Conservation (phyloP, 1,284 basidiomycete genomes). For the Puccinia brachypodii region DNA sequence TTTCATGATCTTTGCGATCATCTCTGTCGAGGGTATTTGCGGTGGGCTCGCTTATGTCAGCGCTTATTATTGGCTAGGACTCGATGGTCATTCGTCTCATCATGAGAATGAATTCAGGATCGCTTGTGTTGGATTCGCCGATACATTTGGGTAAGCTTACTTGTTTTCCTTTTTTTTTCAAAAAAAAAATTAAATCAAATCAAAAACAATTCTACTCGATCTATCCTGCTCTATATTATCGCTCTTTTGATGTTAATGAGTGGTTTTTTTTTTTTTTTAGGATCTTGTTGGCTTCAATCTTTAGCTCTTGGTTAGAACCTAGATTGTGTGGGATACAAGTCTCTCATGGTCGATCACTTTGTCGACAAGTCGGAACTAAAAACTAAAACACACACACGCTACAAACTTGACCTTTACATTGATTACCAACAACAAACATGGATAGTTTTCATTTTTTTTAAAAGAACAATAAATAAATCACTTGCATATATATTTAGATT, state of each 20-base stretch:
- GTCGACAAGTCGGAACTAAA: background rate
- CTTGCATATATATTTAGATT: too few relatives aligned
- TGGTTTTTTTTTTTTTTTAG: background rate
- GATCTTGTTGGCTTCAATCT: slow-evolving; percentile 30
- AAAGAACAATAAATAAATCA: too few relatives aligned
- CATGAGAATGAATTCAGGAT: slow-evolving; percentile 38
- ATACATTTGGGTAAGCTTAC: slow-evolving; percentile 43
- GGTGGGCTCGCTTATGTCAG: slow-evolving; percentile 76
- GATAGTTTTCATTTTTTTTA: too few relatives aligned
- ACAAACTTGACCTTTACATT: too few relatives aligned
- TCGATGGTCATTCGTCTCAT: background rate
- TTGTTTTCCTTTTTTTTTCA: background rate
- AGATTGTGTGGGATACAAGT: slow-evolving; percentile 39
- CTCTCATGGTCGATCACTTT: slow-evolving; percentile 25
- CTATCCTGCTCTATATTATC: background rate
- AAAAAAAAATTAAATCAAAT: background rate
- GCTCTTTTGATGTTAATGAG: background rate
- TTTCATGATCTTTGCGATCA: slow-evolving; percentile 60
- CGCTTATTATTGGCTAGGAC: slow-evolving; percentile 41
- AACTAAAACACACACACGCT: too few relatives aligned
- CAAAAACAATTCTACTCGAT: too few relatives aligned
- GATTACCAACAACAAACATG: too few relatives aligned
- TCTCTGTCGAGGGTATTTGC: slow-evolving; percentile 80
- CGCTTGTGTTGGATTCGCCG: slow-evolving; percentile 43
- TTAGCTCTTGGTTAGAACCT: slow-evolving; percentile 44